A percentile compares a stretch with the other conserved stretches of the same genome.
Evolutionary conservation across 208 protist genomes (phyloP).

Genomic region (Leishmania arabica): DNA sequence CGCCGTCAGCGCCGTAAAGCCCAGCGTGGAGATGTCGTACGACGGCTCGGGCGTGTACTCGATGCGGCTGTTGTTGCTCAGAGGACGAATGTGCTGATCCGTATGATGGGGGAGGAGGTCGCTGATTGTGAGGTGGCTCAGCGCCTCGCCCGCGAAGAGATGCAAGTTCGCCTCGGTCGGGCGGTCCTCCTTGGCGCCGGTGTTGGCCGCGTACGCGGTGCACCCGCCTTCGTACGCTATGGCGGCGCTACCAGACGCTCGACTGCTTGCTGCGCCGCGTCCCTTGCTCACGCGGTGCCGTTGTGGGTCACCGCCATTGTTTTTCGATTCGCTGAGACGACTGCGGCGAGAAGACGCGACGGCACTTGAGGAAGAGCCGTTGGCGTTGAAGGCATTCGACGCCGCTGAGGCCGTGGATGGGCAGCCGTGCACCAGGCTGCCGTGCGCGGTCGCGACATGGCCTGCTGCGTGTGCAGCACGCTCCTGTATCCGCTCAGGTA

Average conservation of each 20-base stretch:
- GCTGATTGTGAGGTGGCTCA: conserved; percentile 28
- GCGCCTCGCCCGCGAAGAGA: conserved; percentile 21
- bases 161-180: conserved; percentile 20
- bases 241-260: background rate
- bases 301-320: conserved; percentile 15
- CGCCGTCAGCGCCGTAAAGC: conserved; percentile 61
- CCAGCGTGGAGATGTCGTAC: conserved; percentile 55
- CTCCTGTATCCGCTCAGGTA: background rate
- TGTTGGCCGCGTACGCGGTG: conserved; percentile 15
- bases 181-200: conserved; percentile 14
- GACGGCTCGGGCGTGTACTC: conserved; percentile 78
- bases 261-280: conserved; percentile 8
- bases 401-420: conserved; percentile 5
- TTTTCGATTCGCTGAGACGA: conserved; percentile 1
- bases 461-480: conserved; percentile 12
- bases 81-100: conserved; percentile 87
- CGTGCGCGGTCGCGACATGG: background rate
- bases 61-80: conserved; percentile 90
- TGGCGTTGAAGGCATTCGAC: background rate
- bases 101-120: conserved; percentile 66
- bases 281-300: conserved; percentile 31
- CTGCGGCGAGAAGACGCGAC: background rate
- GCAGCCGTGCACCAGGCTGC: conserved; percentile 4
- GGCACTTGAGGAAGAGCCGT: conserved; percentile 7
- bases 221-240: conserved; percentile 20